phyloP scores from a whole-genome alignment of 1,139 yeast species.

The Pichia sp. region DNA sequence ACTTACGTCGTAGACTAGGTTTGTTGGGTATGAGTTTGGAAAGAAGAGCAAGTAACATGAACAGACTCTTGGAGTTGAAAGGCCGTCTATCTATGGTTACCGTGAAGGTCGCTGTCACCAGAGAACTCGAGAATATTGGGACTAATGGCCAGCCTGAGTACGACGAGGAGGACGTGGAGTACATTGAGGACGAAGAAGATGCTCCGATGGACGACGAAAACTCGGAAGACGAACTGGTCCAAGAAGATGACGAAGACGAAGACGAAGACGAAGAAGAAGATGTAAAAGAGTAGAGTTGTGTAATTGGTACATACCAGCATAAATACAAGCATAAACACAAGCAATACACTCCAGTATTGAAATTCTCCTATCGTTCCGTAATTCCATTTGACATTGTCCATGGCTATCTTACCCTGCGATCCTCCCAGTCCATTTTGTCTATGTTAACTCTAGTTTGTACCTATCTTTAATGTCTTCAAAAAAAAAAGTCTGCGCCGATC shows the following conservation, averaged over 20 bases:
- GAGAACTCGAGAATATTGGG: constrained; percentile 41
- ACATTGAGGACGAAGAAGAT: constrained; percentile 32
- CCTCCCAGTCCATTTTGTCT: too few relatives aligned
- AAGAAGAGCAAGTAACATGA: constrained; percentile 69
- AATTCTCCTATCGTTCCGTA: too few relatives aligned
- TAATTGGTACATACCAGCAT: background rate
- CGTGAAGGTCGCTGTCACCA: constrained; percentile 63
- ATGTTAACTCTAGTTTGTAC: too few relatives aligned
- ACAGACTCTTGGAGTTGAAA: constrained; percentile 74
- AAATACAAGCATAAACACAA: too few relatives aligned
- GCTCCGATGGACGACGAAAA: constrained; percentile 33
- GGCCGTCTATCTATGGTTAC: constrained; percentile 71
- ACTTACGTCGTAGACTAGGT: constrained; percentile 49
- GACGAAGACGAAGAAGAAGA: background rate
- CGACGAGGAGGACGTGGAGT: constrained; percentile 39
- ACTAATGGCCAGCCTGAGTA: constrained; percentile 28
- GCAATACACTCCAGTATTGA: too few relatives aligned
- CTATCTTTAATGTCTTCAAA: too few relatives aligned
- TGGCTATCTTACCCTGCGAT: too few relatives aligned
- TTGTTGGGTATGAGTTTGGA: constrained; percentile 73
- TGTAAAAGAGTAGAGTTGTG: background rate
- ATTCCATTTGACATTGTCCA: too few relatives aligned
- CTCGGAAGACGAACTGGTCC: background rate
- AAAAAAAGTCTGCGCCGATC: too few relatives aligned
- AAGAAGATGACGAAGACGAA: background rate